These are phyloP conservation scores for Pythium myriotylum DNA, from an alignment of 352 stramenopile genomes.

Conservation along the genomic window DNA sequence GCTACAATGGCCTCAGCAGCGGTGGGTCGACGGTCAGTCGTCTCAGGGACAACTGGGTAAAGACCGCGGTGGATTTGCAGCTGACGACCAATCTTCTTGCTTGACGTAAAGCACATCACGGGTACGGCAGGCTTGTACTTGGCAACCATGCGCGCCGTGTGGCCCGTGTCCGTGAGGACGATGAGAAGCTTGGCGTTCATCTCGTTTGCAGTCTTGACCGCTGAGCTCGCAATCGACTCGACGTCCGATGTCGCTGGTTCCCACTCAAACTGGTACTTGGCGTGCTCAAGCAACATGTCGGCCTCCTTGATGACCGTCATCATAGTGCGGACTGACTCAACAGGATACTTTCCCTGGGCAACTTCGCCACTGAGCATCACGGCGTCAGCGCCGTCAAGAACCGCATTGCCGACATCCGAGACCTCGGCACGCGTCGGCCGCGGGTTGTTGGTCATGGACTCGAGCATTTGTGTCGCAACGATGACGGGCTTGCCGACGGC, in stretches of 20 bases:
- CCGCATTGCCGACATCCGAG: conserved; percentile 88
- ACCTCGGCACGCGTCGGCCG: conserved; percentile 85
- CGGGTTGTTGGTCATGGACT: conserved; percentile 89
- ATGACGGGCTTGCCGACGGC: conserved; percentile 87
- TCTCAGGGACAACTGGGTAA: conserved; percentile 69
- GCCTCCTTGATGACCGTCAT: conserved; percentile 93
- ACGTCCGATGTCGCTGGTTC: conserved; percentile 67
- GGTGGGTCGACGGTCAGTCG: conserved; percentile 59
- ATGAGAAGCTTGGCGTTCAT: conserved; percentile 87
- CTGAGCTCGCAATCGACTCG: conserved; percentile 83
- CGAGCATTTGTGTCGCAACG: conserved; percentile 90
- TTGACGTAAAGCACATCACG: conserved; percentile 89
- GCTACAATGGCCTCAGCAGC: conserved; percentile 88
- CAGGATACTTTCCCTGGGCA: conserved; percentile 87
- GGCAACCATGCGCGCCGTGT: conserved; percentile 82
- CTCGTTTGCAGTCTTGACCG: conserved; percentile 84
- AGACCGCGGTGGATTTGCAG: conserved; percentile 90
- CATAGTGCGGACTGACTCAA: conserved; percentile 91
- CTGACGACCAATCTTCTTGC: conserved; percentile 89
- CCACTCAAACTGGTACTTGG: conserved; percentile 69
- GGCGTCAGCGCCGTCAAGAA: conserved; percentile 84
- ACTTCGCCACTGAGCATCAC: conserved; percentile 90
- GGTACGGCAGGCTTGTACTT: conserved; percentile 93
- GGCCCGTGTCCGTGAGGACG: conserved; percentile 81
- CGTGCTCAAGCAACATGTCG: conserved; percentile 63